Conservation (phyloP, 495 filamentous ascomycete genomes). For the Lophium mytilinum region DNA sequence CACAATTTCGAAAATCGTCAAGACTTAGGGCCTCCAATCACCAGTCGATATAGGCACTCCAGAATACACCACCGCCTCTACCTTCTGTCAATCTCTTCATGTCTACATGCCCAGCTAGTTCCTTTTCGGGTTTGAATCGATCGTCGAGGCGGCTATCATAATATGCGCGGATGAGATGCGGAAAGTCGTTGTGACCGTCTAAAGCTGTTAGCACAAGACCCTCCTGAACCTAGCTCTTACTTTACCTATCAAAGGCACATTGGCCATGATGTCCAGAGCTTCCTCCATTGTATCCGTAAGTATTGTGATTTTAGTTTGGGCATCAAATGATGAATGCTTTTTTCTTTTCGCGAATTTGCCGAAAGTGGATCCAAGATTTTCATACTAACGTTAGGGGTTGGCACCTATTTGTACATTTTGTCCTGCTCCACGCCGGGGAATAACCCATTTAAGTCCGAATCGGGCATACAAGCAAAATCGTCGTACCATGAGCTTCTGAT, state of each 20-base stretch:
- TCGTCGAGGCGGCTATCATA: background rate
- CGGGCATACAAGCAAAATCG: no score
- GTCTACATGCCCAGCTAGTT: slow-evolving; percentile 2
- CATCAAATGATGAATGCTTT: no score
- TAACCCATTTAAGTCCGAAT: no score
- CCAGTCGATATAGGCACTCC: slow-evolving; percentile 18
- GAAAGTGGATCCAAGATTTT: no score
- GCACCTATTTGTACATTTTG: no score
- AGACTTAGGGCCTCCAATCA: background rate
- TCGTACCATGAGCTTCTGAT: no score
- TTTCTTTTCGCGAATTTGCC: no score
- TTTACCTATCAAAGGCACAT: background rate
- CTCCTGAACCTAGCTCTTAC: no score
- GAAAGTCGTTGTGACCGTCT: slow-evolving; percentile 1
- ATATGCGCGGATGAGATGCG: background rate
- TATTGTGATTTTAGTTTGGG: no score
- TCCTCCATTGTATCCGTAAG: background rate
- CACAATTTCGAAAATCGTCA: no score
- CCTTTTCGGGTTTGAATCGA: background rate
- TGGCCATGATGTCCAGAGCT: background rate
- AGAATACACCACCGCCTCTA: slow-evolving; percentile 5
- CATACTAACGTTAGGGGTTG: no score
- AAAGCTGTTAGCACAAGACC: background rate
- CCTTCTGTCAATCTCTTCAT: slow-evolving; percentile 1
- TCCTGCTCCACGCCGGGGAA: no score